Evolutionary conservation across 2,329 filamentous ascomycete genomes (phyloP).

Genomic region (Colletotrichum sublineola): DNA sequence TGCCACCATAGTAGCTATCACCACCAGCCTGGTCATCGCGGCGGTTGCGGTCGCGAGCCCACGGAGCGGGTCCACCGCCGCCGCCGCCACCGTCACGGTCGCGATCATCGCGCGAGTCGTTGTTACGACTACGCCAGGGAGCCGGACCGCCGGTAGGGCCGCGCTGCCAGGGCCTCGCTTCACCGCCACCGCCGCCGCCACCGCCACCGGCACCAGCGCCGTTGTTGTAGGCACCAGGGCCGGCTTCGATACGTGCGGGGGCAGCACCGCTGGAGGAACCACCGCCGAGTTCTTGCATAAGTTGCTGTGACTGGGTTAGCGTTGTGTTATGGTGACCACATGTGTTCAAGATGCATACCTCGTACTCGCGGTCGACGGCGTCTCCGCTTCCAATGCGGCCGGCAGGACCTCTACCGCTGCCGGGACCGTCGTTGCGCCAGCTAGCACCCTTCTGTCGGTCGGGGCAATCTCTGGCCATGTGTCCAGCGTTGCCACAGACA

Average conservation of each 20-base stretch:
- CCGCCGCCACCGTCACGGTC: conserved; percentile 46
- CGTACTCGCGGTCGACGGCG: conserved; percentile 92
- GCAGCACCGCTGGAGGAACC: conserved; percentile 72
- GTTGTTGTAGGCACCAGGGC: conserved; percentile 74
- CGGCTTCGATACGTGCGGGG: conserved; percentile 88
- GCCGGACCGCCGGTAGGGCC: conserved; percentile 86
- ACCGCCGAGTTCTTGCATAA: conserved; percentile 96
- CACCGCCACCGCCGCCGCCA: conserved; percentile 69
- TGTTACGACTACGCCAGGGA: conserved; percentile 77
- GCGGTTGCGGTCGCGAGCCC: conserved; percentile 69
- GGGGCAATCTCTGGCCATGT: conserved; percentile 98
- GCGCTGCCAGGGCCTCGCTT: conserved; percentile 89
- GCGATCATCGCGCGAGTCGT: conserved; percentile 63
- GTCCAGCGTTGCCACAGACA: conserved; percentile 96
- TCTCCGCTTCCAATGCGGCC: conserved; percentile 82
- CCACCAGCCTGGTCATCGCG: conserved; percentile 60
- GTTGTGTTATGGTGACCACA: conserved; percentile 34
- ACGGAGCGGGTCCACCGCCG: conserved; percentile 67
- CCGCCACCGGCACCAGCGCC: conserved; percentile 61
- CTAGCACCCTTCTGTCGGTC: conserved; percentile 91
- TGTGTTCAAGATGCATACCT: conserved; percentile 70
- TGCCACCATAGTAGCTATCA: conserved; percentile 62
- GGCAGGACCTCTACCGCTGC: conserved; percentile 57
- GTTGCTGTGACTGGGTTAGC: conserved; percentile 74
- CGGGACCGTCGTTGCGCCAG: conserved; percentile 85